Conservation (phyloP, 768 basidiomycete species). For the Multifurca ochricompacta region DNA sequence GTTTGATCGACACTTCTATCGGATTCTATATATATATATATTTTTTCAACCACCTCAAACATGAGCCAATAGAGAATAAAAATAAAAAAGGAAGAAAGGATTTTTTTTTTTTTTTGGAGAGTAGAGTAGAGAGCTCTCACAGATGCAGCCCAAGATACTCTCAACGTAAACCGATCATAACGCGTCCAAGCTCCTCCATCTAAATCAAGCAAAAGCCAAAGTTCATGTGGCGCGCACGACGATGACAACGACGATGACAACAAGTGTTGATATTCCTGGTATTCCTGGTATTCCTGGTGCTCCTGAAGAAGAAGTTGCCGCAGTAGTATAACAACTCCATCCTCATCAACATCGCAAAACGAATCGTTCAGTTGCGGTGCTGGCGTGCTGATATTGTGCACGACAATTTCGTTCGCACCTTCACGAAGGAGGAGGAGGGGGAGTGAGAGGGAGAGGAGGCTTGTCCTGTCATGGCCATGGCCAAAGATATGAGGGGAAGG, state of each 20-base stretch:
- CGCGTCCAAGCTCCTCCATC: slow-evolving; percentile 24
- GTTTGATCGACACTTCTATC: neutral
- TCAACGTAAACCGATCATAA: slow-evolving; percentile 28
- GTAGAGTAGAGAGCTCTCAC: slow-evolving; percentile 19
- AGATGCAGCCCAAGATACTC: slow-evolving; percentile 31
- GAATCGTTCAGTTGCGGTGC: slow-evolving; percentile 25
- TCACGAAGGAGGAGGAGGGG: slow-evolving; percentile 27
- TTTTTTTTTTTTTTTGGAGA: neutral
- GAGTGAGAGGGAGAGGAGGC: too few species aligned
- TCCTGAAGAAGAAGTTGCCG: too few species aligned
- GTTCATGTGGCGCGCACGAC: slow-evolving; percentile 27
- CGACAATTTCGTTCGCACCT: slow-evolving; percentile 33
- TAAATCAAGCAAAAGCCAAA: slow-evolving; percentile 28
- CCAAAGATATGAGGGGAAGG: too few species aligned
- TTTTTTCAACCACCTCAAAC: neutral
- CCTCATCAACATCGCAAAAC: slow-evolving; percentile 30
- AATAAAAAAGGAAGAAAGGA: neutral
- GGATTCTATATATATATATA: too few species aligned
- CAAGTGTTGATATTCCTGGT: too few species aligned
- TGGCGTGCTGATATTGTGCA: slow-evolving; percentile 36
- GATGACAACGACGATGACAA: too few species aligned
- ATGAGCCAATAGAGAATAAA: neutral
- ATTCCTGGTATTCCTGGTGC: too few species aligned
- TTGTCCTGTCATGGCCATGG: too few species aligned
- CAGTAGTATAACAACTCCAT: too few species aligned